These are phyloP conservation scores for Niebla homalea DNA, from an alignment of 495 filamentous ascomycete species.

Conservation along the genomic window DNA sequence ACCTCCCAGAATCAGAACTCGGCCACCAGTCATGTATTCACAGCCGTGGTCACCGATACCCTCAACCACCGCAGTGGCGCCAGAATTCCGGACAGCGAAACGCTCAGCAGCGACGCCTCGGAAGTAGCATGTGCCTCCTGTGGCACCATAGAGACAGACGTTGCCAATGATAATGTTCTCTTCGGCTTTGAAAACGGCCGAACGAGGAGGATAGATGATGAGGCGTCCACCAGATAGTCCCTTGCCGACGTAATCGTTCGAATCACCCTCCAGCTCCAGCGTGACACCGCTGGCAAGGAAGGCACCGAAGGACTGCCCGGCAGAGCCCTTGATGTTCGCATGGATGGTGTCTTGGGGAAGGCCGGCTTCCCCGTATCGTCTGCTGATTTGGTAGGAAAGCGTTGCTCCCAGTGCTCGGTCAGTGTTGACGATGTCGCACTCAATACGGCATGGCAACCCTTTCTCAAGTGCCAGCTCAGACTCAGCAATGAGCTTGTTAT, in stretches of 20 bases:
- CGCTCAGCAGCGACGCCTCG: constrained; percentile 94
- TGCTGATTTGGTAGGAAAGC: constrained; percentile 91
- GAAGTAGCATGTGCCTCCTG: constrained; percentile 91
- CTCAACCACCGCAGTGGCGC: constrained; percentile 91
- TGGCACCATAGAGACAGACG: constrained; percentile 95
- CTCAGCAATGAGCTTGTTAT: constrained; percentile 98
- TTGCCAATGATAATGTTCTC: constrained; percentile 97
- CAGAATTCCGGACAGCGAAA: constrained; percentile 96
- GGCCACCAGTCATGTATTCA: constrained; percentile 99
- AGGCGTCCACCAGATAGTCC: constrained; percentile 90
- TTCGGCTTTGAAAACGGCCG: constrained; percentile 91
- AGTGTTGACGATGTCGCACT: constrained; percentile 97
- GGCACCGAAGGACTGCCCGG: constrained; percentile 94
- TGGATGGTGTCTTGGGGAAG: constrained; percentile 92
- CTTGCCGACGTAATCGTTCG: constrained; percentile 98
- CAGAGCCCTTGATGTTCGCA: constrained; percentile 96
- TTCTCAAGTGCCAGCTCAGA: constrained; percentile 95
- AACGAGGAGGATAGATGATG: constrained; percentile 90
- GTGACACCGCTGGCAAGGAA: constrained; percentile 93
- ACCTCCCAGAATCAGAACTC: constrained; percentile 75
- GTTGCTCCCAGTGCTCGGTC: constrained; percentile 92
- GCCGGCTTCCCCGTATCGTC: constrained; percentile 79
- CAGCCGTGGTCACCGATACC: constrained; percentile 96
- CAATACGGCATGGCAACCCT: constrained; percentile 85
- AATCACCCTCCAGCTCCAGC: constrained; percentile 90